These are phyloP conservation scores for Hanseniaspora meyeri DNA, from an alignment of 805 yeast genomes.

Conservation along the genomic window DNA sequence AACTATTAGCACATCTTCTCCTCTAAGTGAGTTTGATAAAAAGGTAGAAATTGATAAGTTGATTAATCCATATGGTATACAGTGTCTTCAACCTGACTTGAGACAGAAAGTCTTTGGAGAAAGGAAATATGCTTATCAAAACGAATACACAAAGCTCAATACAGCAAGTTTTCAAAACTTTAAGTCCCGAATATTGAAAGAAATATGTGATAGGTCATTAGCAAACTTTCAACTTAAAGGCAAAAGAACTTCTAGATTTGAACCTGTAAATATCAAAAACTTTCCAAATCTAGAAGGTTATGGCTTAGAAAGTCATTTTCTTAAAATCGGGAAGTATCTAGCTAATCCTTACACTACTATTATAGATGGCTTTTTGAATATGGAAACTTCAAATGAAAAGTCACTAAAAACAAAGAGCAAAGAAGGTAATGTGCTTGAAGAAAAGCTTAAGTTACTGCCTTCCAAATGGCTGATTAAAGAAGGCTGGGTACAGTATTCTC, in stretches of 20 bases:
- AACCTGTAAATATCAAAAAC: slow-evolving; percentile 42
- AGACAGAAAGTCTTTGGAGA: slow-evolving; percentile 45
- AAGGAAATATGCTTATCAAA: slow-evolving; percentile 18
- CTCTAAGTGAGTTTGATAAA: not conserved
- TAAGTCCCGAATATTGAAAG: slow-evolving; percentile 12
- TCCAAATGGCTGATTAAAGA: slow-evolving; percentile 42
- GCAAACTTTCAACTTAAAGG: slow-evolving; percentile 56
- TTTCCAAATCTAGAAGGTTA: slow-evolving; percentile 66
- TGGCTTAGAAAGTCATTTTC: slow-evolving; percentile 74
- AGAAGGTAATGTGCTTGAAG: slow-evolving; percentile 28
- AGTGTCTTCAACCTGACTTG: slow-evolving; percentile 49
- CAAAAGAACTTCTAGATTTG: slow-evolving; percentile 49
- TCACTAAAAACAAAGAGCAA: slow-evolving; percentile 30
- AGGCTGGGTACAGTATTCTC: slow-evolving; percentile 74
- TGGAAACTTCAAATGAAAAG: not conserved
- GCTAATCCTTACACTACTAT: slow-evolving; percentile 40
- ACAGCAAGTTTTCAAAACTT: slow-evolving; percentile 28
- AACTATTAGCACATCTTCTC: too few relatives aligned
- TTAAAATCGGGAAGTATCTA: slow-evolving; percentile 47
- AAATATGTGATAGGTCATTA: slow-evolving; percentile 51
- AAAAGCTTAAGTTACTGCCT: slow-evolving; percentile 32
- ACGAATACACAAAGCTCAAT: slow-evolving; percentile 16
- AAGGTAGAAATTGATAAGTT: not conserved
- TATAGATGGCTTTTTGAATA: not conserved
- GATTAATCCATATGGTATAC: slow-evolving; percentile 69